Evolutionary conservation across 2,329 filamentous ascomycete genomes (phyloP).

Genomic region (Epichloe aotearoae): DNA sequence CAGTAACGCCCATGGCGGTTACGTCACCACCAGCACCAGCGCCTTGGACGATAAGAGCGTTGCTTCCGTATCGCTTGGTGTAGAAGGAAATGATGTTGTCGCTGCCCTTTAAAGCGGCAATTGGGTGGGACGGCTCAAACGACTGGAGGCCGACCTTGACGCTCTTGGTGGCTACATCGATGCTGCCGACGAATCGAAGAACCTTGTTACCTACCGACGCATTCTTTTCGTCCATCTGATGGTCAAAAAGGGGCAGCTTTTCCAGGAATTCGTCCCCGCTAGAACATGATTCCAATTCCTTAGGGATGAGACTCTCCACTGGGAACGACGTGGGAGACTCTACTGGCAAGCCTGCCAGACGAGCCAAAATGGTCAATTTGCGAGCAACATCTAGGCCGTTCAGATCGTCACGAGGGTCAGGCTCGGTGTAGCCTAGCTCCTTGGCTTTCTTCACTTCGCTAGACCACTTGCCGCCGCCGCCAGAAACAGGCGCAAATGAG

Average conservation of each 20-base stretch:
- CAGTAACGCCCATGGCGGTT: constrained; percentile 95
- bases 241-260: constrained; percentile 62
- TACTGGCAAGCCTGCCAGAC: constrained; percentile 69
- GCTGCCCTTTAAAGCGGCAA: constrained; percentile 88
- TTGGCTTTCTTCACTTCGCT: constrained; percentile 87
- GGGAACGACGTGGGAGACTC: constrained; percentile 81
- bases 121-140: constrained; percentile 77
- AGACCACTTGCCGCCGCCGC: constrained; percentile 69
- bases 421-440: constrained; percentile 83
- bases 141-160: constrained; percentile 90
- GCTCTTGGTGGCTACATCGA: constrained; percentile 66
- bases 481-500: constrained; percentile 74
- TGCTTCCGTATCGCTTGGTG: constrained; percentile 83
- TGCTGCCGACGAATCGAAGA: constrained; percentile 84
- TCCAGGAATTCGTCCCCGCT: constrained; percentile 79
- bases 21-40: constrained; percentile 89
- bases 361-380: constrained; percentile 88
- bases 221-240: constrained; percentile 82
- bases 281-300: constrained; percentile 62
- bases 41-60: constrained; percentile 88
- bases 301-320: constrained; percentile 84
- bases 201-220: constrained; percentile 81
- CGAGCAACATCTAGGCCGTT: constrained; percentile 87
- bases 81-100: constrained; percentile 99
- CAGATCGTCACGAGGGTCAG: constrained; percentile 73